Conservation (phyloP, 2,329 filamentous ascomycete genomes). For the Diaporthe sp. region DNA sequence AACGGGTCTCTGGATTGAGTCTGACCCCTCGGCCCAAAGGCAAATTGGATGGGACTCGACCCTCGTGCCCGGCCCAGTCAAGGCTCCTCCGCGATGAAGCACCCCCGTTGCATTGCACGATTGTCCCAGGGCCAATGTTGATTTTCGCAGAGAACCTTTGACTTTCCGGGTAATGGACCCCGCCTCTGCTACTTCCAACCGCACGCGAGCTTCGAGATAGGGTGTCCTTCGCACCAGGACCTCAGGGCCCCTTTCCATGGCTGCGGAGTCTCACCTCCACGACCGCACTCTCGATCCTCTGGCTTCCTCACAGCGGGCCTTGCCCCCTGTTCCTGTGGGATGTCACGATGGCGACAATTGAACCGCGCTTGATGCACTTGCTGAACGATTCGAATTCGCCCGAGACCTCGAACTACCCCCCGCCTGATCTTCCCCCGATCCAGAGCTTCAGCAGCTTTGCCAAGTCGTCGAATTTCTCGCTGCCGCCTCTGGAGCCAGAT, state of each 20-base stretch:
- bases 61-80: constrained; percentile 12
- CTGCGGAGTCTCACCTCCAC: constrained; percentile 55
- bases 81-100: constrained; percentile 30
- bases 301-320: constrained; percentile 30
- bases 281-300: constrained; percentile 43
- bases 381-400: constrained; percentile 69
- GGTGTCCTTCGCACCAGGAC: constrained; percentile 25
- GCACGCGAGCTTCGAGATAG: constrained; percentile 30
- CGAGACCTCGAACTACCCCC: constrained; percentile 53
- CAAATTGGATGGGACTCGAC: constrained; percentile 32
- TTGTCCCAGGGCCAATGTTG: constrained; percentile 26
- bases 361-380: constrained; percentile 76
- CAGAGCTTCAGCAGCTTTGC: constrained; percentile 60
- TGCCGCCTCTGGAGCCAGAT: constrained; percentile 68
- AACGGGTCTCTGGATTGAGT: constrained; percentile 21
- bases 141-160: constrained; percentile 18
- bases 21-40: constrained; percentile 32
- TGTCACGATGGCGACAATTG: constrained; percentile 74
- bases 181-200: constrained; percentile 14
- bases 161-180: constrained; percentile 35
- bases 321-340: constrained; percentile 30
- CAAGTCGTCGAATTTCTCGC: constrained; percentile 59
- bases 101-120: constrained; percentile 30
- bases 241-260: constrained; percentile 38
- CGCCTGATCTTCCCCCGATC: constrained; percentile 68